Evolutionary conservation across 177 flowering plant species (phyloP), one percentile per base, ranked within the genome.

Genomic region (Vitis hybrid): DNA sequence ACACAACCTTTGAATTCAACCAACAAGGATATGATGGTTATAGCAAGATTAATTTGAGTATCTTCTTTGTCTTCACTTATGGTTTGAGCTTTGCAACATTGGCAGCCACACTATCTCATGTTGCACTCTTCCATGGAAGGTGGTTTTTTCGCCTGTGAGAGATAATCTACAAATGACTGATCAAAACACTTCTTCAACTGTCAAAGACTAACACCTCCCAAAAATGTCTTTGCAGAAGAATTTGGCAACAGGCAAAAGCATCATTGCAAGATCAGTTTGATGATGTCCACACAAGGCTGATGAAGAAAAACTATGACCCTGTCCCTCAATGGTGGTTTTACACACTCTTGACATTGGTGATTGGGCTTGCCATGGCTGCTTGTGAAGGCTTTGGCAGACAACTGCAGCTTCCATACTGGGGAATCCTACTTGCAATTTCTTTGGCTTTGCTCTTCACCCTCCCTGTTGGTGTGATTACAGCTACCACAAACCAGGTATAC

Each of bases 281-380:
- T 1, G 89, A 88, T 63, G 81, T 88, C 3, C 90, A 86, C 70
- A 81, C 85, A 1, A 81, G 87, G 63, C 24, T 88, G 54, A 88
- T 88, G 90, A 86, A 78, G 78, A 83, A 80, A 56, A 86, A 84
- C 84, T 88, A 88, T 52, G 80, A 82, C 0, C 57, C 67, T n/a
- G 89, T 88, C 6, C 92, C 92, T 12, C 82, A 85, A 56, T 86
- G 88, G 92, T 88, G 92, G 92, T 88, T 88, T 60, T 67, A 74
- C 62, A 3, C 64, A 2, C 56, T 88, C 46, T 32, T 88, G 70
- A 30, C 72, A 0, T 0, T 71, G 4, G 71, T 74, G 1, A 8
- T 76, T 11, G 87, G 27, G 6, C 71, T 85, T 1, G 61, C 92
- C 10, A 3, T 88, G 17, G 14, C 80, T 27, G 71, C 85, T 49